Evolutionary conservation across 495 filamentous ascomycete species (phyloP).

Genomic region (Achaetomiella virescens): DNA sequence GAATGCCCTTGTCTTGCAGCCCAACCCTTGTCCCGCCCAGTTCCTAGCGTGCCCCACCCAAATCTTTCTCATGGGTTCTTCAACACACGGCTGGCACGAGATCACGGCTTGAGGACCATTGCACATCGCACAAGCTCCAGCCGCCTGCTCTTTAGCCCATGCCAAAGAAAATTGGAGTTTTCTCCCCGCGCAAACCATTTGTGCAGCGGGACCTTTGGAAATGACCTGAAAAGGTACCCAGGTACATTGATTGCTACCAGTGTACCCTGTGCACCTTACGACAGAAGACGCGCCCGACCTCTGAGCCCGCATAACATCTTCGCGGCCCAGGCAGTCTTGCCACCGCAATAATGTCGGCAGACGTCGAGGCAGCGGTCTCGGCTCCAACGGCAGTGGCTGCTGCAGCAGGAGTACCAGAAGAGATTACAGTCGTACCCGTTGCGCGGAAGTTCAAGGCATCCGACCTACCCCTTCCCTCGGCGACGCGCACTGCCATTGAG

Average conservation of each 20-base stretch:
- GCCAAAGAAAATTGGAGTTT: background rate
- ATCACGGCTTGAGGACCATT: background rate
- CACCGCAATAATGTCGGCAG: constrained; percentile 15
- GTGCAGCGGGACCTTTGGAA: background rate
- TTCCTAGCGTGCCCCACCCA: constrained; percentile 2
- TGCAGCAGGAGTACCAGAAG: background rate
- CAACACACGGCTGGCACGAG: background rate
- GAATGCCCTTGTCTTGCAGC: background rate
- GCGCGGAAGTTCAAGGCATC: constrained; percentile 71
- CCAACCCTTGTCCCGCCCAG: background rate
- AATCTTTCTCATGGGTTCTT: constrained; percentile 3
- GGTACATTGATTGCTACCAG: background rate
- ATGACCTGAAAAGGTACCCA: constrained; percentile 3
- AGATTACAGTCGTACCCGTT: background rate
- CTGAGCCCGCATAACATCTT: background rate
- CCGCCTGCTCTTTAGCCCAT: background rate
- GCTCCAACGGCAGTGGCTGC: background rate
- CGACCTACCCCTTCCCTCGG: constrained; percentile 68
- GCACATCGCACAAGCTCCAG: background rate
- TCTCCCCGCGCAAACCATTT: background rate
- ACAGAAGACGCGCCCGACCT: background rate
- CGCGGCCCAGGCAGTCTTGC: background rate
- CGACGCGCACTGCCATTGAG: constrained; percentile 70
- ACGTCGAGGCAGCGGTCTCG: background rate
- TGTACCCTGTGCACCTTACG: background rate